phyloP scores from a whole-genome alignment of 2,329 filamentous ascomycete species.

The Xylariaceae sp. region DNA sequence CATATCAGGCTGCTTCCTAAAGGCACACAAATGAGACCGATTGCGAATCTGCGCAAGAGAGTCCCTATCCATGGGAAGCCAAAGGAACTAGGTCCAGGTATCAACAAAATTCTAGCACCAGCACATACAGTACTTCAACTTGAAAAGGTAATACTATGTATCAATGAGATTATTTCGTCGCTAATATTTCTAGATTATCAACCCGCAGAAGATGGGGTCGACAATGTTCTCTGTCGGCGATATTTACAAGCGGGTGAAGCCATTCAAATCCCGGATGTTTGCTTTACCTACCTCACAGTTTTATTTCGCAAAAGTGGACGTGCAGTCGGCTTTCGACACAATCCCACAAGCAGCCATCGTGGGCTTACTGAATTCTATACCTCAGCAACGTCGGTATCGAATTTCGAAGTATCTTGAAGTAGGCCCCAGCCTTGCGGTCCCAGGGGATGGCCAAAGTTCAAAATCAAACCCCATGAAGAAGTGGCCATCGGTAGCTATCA shows the following conservation, averaged over 20 bases:
- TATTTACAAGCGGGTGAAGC: slow-evolving; percentile 75
- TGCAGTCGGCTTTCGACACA: slow-evolving; percentile 91
- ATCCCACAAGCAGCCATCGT: slow-evolving; percentile 84
- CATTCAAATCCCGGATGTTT: slow-evolving; percentile 65
- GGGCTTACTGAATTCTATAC: slow-evolving; percentile 66
- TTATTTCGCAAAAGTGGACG: slow-evolving; percentile 93
- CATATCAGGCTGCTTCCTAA: slow-evolving; percentile 86
- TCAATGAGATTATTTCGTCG: background rate
- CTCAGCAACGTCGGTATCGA: slow-evolving; percentile 67
- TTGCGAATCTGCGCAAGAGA: slow-evolving; percentile 82
- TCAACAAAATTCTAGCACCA: slow-evolving; percentile 68
- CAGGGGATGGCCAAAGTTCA: slow-evolving; percentile 31
- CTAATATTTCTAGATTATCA: slow-evolving; percentile 46
- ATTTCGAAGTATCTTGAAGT: slow-evolving; percentile 79
- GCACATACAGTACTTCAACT: slow-evolving; percentile 78
- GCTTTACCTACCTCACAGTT: slow-evolving; percentile 53
- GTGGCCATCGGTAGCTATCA: slow-evolving; percentile 61
- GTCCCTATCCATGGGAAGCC: slow-evolving; percentile 54
- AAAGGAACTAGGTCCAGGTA: slow-evolving; percentile 48
- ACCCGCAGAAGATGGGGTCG: slow-evolving; percentile 72
- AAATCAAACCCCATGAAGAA: slow-evolving; percentile 50
- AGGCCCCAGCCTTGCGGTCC: slow-evolving; percentile 48
- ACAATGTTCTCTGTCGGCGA: slow-evolving; percentile 83
- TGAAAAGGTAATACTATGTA: slow-evolving; percentile 66
- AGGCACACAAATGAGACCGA: slow-evolving; percentile 74